Evolutionary conservation across 2,329 filamentous ascomycete species (phyloP).

Genomic region (Myrmaecium sp.): DNA sequence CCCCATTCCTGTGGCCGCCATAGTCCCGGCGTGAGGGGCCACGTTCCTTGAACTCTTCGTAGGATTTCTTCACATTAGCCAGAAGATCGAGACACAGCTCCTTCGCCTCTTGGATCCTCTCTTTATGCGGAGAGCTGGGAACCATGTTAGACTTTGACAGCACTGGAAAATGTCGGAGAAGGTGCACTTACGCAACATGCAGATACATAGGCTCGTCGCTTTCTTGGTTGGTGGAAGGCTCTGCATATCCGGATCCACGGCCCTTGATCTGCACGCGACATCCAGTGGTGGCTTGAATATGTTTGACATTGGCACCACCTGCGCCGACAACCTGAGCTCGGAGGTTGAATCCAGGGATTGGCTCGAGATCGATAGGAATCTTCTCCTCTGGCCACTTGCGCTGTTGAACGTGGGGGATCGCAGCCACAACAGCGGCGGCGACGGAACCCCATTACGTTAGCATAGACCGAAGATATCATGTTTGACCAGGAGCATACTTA

Average conservation of each 20-base stretch:
- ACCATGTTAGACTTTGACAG: slow-evolving; percentile 5
- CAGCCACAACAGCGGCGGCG: too few relatives aligned
- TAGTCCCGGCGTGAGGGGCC: slow-evolving; percentile 31
- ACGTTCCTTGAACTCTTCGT: slow-evolving; percentile 70
- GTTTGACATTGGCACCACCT: slow-evolving; percentile 90
- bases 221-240: slow-evolving; percentile 71
- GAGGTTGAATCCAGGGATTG: slow-evolving; percentile 85
- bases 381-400: slow-evolving; percentile 98
- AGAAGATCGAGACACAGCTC: slow-evolving; percentile 79
- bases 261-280: slow-evolving; percentile 98
- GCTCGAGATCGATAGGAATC: slow-evolving; percentile 79
- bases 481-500: slow-evolving; percentile 24
- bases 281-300: slow-evolving; percentile 88
- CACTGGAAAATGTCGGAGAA: slow-evolving; percentile 2
- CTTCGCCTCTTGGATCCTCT: slow-evolving; percentile 74
- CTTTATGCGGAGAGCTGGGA: slow-evolving; percentile 63
- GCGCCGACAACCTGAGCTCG: slow-evolving; percentile 92
- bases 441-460: too few relatives aligned
- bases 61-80: slow-evolving; percentile 71
- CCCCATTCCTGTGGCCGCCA: slow-evolving; percentile 17
- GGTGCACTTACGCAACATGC: slow-evolving; percentile 61
- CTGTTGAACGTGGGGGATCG: too few relatives aligned
- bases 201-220: slow-evolving; percentile 95
- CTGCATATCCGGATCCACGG: slow-evolving; percentile 83
- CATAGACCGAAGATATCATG: too few relatives aligned